Conservation (phyloP, 805 yeast species). For the Saccharomyces kudriavzevii region DNA sequence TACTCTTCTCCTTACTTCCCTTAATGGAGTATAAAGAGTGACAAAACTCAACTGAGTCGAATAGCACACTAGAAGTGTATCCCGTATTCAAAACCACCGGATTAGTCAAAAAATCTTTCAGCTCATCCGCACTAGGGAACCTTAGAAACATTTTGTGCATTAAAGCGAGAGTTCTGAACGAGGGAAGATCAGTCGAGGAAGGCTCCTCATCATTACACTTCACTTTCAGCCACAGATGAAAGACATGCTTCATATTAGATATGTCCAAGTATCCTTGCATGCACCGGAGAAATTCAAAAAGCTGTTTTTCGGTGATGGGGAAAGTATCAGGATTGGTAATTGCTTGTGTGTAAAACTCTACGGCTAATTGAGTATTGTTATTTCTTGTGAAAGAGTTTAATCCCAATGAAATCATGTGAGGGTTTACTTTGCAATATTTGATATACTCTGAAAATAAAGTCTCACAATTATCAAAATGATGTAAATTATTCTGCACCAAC, state of each 20-base stretch:
- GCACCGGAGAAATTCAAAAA: conserved; percentile 14
- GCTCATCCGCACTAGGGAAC: conserved; percentile 6
- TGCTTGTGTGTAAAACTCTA: conserved; percentile 26
- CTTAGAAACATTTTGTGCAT: conserved; percentile 17
- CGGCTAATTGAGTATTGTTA: conserved; percentile 23
- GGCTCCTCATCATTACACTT: conserved; percentile 4
- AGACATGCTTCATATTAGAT: conserved; percentile 15
- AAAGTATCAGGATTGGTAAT: conserved; percentile 25
- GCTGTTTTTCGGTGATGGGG: conserved; percentile 14
- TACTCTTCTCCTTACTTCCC: background rate
- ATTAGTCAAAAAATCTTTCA: conserved; percentile 10
- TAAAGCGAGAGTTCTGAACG: conserved; percentile 9
- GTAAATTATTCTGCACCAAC: conserved; percentile 12
- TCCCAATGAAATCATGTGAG: conserved; percentile 19
- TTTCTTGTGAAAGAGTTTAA: conserved; percentile 22
- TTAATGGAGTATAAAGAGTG: conserved; percentile 5
- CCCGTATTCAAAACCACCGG: conserved; percentile 10
- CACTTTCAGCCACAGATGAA: conserved; percentile 19
- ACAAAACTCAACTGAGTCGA: conserved; percentile 13
- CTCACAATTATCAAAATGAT: conserved; percentile 20
- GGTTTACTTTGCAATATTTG: conserved; percentile 15
- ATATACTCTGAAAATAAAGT: conserved; percentile 24
- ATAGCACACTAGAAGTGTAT: conserved; percentile 12
- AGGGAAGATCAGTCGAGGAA: conserved; percentile 6
- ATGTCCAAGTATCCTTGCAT: conserved; percentile 14